Base-by-base conservation (phyloP, 345 rosid genomes). In the Melaleuca quinquenervia region DNA sequence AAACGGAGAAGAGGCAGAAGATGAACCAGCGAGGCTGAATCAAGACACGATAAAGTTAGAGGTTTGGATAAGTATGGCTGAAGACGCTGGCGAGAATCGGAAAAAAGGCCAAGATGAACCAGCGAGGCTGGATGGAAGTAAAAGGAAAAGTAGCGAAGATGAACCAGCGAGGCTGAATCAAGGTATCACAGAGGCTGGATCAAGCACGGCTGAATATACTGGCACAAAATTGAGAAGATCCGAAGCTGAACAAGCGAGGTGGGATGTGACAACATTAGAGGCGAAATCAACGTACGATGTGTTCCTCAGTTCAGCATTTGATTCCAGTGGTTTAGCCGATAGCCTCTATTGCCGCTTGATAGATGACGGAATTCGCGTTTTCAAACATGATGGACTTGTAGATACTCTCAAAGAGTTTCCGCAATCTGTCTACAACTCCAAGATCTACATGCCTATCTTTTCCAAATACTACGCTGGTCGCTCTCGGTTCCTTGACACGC, bases 301-400 rank as follows among this genome's bases (percentile, higher is more conserved):
- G 32, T 2, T 56, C 64, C 32, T 56, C 15, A 56, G 64, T 56
- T 56, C 15, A 50, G 3, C 8, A 0, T 0, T 0, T 0, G 8
- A 16, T 0, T 8, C 15, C 13, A 0, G 3, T 6, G 1, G 15
- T 11, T 56, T 56, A 1, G 8, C 1, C 0, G 29, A 0, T 26
- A 3, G 2, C 15, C 64, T 56, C 16, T 6, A 5, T 11, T 6
- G 3, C 32, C 0, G 32, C 32, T 26, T 56, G 32, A 2, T 0
- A 11, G 32, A 29, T 11, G 32, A 56, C 3, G 29, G 26, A 18
- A 52, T 52, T 54, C 58, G 58, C n/a, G 58, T 21, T 54, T 54
- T 54, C 26, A 54, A 9, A 54, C 11, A 22, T 8, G 5, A 7
- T 2, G 26, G 4, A 54, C 21, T 2, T 11, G 24, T 54, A 3